phyloP scores from a whole-genome alignment of 352 stramenopile genomes.

The Globisporangium acanthophoron region DNA sequence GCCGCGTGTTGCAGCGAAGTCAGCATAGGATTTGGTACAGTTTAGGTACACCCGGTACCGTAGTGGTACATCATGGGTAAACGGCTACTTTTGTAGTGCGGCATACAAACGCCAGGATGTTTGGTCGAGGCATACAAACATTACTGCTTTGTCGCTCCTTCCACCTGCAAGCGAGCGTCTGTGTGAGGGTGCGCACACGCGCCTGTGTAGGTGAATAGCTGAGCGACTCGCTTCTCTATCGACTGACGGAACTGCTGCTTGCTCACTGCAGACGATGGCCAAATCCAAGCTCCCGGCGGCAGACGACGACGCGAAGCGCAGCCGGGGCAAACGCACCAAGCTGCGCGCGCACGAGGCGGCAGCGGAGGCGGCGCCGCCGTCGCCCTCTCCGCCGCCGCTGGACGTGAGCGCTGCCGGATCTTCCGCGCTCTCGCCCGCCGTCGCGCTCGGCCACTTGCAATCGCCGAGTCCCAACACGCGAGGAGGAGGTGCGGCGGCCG shows the following conservation, averaged over 20 bases:
- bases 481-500: conserved; percentile 30
- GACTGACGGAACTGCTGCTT: background rate
- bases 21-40: background rate
- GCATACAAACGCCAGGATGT: no score
- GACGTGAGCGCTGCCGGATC: conserved; percentile 14
- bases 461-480: conserved; percentile 40
- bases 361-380: conserved; percentile 15
- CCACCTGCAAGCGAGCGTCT: background rate
- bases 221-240: background rate
- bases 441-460: conserved; percentile 29
- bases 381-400: conserved; percentile 6
- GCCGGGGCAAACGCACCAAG: conserved; percentile 53
- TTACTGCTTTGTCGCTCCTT: no score
- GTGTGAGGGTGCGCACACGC: background rate
- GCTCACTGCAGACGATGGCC: conserved; percentile 23
- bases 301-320: conserved; percentile 65
- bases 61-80: no score
- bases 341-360: conserved; percentile 31
- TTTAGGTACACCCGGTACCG: no score
- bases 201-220: no score
- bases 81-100: no score
- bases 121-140: background rate
- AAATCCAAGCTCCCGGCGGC: conserved; percentile 39
- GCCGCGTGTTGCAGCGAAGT: background rate
- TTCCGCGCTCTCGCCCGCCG: conserved; percentile 7